Conservation (phyloP, 2,329 filamentous ascomycete genomes). For the Eurotiales sp. region DNA sequence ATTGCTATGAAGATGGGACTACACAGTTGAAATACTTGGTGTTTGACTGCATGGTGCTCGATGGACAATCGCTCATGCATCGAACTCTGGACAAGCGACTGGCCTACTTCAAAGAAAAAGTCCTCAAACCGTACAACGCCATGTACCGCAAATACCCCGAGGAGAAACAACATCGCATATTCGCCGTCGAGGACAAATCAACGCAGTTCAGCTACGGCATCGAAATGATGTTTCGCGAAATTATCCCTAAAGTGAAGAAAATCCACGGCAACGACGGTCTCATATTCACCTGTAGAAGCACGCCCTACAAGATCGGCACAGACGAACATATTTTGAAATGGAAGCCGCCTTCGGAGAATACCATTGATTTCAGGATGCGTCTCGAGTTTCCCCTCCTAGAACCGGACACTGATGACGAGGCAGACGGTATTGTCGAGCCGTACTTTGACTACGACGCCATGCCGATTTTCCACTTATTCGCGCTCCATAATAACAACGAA, state of each 20-base stretch:
- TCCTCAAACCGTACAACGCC: conserved; percentile 74
- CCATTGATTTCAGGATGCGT: conserved; percentile 81
- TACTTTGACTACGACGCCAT: conserved; percentile 76
- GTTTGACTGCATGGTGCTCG: conserved; percentile 86
- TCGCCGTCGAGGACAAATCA: conserved; percentile 79
- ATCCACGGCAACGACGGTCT: conserved; percentile 90
- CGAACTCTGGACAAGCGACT: conserved; percentile 83
- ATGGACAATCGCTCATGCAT: conserved; percentile 70
- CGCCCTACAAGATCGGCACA: conserved; percentile 83
- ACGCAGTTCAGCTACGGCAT: conserved; percentile 88
- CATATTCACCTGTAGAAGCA: conserved; percentile 92
- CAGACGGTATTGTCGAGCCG: conserved; percentile 60
- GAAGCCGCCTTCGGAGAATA: conserved; percentile 95
- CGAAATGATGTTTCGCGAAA: conserved; percentile 84
- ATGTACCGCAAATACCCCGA: conserved; percentile 70
- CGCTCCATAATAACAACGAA: conserved; percentile 60
- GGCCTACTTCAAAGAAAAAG: conserved; percentile 74
- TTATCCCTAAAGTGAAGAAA: conserved; percentile 70
- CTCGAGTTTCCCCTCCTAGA: conserved; percentile 72
- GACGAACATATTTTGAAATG: conserved; percentile 94
- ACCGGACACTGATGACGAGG: conserved; percentile 63
- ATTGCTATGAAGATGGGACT: conserved; percentile 65
- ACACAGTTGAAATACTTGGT: conserved; percentile 78
- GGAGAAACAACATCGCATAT: conserved; percentile 68
- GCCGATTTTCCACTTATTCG: conserved; percentile 69